phyloP scores from a whole-genome alignment of 202 grass and related monocot genomes.

The Elaeis oleifera region DNA sequence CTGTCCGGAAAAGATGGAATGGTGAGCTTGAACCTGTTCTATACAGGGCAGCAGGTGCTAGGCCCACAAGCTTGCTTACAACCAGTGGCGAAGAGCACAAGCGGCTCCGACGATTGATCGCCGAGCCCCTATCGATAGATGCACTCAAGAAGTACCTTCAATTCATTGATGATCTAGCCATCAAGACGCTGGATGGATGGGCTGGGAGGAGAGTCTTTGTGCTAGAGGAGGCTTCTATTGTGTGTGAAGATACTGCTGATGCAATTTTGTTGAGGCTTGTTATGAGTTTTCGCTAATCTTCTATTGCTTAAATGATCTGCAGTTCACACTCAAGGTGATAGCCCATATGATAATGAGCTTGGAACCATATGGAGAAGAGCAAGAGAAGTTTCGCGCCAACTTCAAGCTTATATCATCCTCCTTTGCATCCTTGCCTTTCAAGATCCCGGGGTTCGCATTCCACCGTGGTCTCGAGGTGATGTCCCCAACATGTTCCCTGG shows the following conservation, averaged over 20 bases:
- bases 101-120: conserved; percentile 49
- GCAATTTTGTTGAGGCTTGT: no score
- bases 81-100: conserved; percentile 62
- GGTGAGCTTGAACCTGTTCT: conserved; percentile 64
- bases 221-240: conserved; percentile 49
- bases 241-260: neutral
- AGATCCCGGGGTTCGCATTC: conserved; percentile 48
- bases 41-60: conserved; percentile 63
- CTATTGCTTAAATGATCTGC: neutral
- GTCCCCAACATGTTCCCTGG: no score
- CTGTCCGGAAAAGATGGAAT: conserved; percentile 63
- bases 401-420: conserved; percentile 67
- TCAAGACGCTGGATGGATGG: conserved; percentile 42
- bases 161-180: conserved; percentile 49
- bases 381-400: conserved; percentile 52
- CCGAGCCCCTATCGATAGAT: conserved; percentile 53
- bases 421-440: conserved; percentile 53
- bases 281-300: no score
- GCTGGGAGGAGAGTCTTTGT: conserved; percentile 32
- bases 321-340: conserved; percentile 70
- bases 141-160: conserved; percentile 43
- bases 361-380: conserved; percentile 45
- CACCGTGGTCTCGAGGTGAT: conserved; percentile 41
- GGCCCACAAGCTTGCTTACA: conserved; percentile 54
- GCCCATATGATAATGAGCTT: conserved; percentile 63